Base-by-base conservation (phyloP, 805 yeast genomes). In the Kodamaea leandrae region DNA sequence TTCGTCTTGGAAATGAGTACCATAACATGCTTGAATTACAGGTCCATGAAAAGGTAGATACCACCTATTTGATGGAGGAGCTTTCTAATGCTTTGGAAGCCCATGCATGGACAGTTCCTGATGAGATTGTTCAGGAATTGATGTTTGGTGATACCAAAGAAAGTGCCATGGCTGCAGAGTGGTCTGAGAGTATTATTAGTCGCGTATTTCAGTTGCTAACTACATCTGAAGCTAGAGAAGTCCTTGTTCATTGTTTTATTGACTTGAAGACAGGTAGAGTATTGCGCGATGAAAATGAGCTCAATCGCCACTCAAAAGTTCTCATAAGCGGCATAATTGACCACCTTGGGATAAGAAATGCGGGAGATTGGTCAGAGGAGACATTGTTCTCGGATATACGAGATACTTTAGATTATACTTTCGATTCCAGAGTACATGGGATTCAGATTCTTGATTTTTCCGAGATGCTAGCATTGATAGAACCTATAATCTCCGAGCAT, bases 261-360 rank as follows among this genome's bases (percentile, higher is more conserved):
- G 66, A 77, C 50, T 42, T 67, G 4, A 44, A 54, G 0, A 36
- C 37, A 6, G 52, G 51, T 5, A 14, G 25, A 6, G 10, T 28
- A 12, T 18, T 36, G 15, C 15, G 15, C 5, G 19, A 14, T 7
- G 20, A n/a, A n/a, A 12, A 19, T 3, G 39, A 27, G 20, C 26
- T 21, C 3, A 28, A n/a, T 8, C 7, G 4, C 18, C 13, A 7
- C 2, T 13, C 24, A 3, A 43, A 44, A 35, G 65, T 78, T 1
- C 55, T 81, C 16, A 68, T 82, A 5, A 80, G 86, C 53, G 93
- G 90, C 2, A 64, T 83, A 1, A 72, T 82, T 18, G 90, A 83
- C 57, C 73, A 72, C 44, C 44, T 81, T 13, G 42, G 43, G 30
- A 14, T 64, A 1, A 14, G 29, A 3, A 48, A 60, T 28, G 20